Evolutionary conservation across 2,329 filamentous ascomycete genomes (phyloP).

Genomic region (Amauroascus verrucosus): DNA sequence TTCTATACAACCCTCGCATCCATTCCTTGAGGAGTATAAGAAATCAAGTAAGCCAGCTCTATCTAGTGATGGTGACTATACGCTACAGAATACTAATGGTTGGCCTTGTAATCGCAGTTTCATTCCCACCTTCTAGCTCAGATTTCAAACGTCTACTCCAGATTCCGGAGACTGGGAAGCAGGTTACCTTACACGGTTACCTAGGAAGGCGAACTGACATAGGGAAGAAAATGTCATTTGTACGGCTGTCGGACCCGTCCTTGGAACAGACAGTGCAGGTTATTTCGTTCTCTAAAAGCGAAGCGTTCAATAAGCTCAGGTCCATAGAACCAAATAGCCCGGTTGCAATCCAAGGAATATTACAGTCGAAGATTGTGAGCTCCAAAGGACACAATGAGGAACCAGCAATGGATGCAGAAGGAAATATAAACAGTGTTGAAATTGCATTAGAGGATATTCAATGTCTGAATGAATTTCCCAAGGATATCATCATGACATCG

Average conservation of each 20-base stretch:
- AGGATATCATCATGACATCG: slow-evolving; percentile 64
- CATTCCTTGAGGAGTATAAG: slow-evolving; percentile 37
- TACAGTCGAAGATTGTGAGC: slow-evolving; percentile 35
- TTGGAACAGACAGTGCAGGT: slow-evolving; percentile 42
- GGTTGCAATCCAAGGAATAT: slow-evolving; percentile 43
- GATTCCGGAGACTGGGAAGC: slow-evolving; percentile 25
- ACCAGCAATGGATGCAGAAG: slow-evolving; percentile 22
- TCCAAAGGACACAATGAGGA: slow-evolving; percentile 21
- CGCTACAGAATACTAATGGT: background rate
- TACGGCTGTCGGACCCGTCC: slow-evolving; percentile 43
- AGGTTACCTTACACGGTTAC: slow-evolving; percentile 58
- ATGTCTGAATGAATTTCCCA: slow-evolving; percentile 62
- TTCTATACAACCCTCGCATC: slow-evolving; percentile 14
- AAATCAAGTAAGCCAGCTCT: slow-evolving; percentile 32
- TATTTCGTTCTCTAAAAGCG: slow-evolving; percentile 35
- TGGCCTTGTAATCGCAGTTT: slow-evolving; percentile 27
- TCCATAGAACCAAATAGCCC: slow-evolving; percentile 43
- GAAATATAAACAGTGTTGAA: slow-evolving; percentile 42
- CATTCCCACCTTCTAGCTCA: slow-evolving; percentile 38
- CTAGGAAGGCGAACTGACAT: slow-evolving; percentile 58
- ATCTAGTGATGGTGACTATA: background rate
- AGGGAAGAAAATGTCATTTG: slow-evolving; percentile 61
- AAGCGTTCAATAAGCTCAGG: slow-evolving; percentile 35
- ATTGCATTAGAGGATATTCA: slow-evolving; percentile 53
- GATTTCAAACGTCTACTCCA: slow-evolving; percentile 30